Conservation (phyloP, 2,329 filamentous ascomycete species). For the Periconia digitata region DNA sequence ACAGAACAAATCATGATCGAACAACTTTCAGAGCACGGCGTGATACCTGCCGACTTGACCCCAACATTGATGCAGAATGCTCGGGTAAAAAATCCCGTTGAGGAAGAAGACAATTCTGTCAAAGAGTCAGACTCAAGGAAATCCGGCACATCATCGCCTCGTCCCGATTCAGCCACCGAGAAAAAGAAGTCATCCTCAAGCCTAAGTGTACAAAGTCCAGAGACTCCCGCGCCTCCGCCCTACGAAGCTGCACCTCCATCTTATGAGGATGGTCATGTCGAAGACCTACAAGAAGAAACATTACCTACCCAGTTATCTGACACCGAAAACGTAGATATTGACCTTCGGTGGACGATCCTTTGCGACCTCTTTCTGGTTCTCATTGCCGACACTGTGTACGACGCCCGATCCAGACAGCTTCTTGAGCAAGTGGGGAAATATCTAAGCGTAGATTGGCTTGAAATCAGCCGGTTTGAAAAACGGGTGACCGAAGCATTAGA, state of each 20-base stretch:
- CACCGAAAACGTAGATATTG: slow-evolving; percentile 87
- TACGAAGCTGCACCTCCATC: slow-evolving; percentile 57
- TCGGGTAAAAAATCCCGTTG: slow-evolving; percentile 86
- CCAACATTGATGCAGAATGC: slow-evolving; percentile 88
- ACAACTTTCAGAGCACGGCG: slow-evolving; percentile 89
- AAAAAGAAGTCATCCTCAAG: slow-evolving; percentile 36
- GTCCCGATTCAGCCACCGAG: slow-evolving; percentile 20
- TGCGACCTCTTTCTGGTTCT: slow-evolving; percentile 94
- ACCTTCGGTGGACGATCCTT: slow-evolving; percentile 93
- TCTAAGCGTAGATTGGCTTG: slow-evolving; percentile 82
- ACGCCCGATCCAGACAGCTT: slow-evolving; percentile 80
- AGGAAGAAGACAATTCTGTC: slow-evolving; percentile 23
- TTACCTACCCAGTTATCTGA: slow-evolving; percentile 80
- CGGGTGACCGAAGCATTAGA: slow-evolving; percentile 94
- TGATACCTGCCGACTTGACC: slow-evolving; percentile 80
- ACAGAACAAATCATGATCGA: slow-evolving; percentile 98
- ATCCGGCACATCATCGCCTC: slow-evolving; percentile 36
- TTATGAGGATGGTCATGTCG: slow-evolving; percentile 63
- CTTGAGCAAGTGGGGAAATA: slow-evolving; percentile 80
- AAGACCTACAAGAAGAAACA: slow-evolving; percentile 76
- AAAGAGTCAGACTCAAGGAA: slow-evolving; percentile 31
- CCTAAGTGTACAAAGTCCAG: slow-evolving; percentile 46
- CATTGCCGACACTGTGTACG: slow-evolving; percentile 95
- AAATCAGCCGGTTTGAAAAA: slow-evolving; percentile 96
- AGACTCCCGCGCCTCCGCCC: slow-evolving; percentile 40